Base-by-base conservation (phyloP, 2,329 filamentous ascomycete species). In the Kalmusia sp. region DNA sequence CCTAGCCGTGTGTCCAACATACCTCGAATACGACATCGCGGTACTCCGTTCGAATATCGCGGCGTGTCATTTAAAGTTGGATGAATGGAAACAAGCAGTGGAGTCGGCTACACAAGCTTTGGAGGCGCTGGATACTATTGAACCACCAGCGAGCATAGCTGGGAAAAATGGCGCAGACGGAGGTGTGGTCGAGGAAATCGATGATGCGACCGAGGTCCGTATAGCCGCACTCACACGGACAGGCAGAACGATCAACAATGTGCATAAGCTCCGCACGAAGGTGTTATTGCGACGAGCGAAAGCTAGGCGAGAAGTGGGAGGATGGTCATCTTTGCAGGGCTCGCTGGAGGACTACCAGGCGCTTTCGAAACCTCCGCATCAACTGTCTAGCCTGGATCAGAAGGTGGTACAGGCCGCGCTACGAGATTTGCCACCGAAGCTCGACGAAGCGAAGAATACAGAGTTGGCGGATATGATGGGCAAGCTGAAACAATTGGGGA, bases 381-480 rank as follows among this genome's bases (percentile, higher is more conserved):
- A 63, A 44, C 79, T 97, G 2, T 82, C 86, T 0, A 66, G 80
- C 0, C 80, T 85, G 7, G 93, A 97, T 66, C 79, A 78, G 69
- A 86, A 82, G 64, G 83, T 88, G 14, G 89, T 96, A 1, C 80
- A 85, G 47, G 76, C 79, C 24, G 88, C 92, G 62, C 79, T 96
- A 54, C 75, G 80, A 12, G 77, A 80, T 19, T 76, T 98, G 33
- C 91, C 91, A 1, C 78, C 82, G 1, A 82, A 83, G 57, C 83
- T 92, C 44, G 90, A 93, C 59, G 84, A 84, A 15, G 92, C 93
- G 1, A 91, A 92, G 76, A 89, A 96, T 68, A 84, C 83, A 63
- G 95, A 99, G 76, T 91, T 95, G 84, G 88, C 84, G 2, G 93
- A 99, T 77, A 97, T 98, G 92, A 96, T 96, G 92, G 91, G 89